A percentile compares a stretch with the other conserved stretches of the same genome.
Conservation (phyloP, 345 rosid species). For the Clausena lansium region DNA sequence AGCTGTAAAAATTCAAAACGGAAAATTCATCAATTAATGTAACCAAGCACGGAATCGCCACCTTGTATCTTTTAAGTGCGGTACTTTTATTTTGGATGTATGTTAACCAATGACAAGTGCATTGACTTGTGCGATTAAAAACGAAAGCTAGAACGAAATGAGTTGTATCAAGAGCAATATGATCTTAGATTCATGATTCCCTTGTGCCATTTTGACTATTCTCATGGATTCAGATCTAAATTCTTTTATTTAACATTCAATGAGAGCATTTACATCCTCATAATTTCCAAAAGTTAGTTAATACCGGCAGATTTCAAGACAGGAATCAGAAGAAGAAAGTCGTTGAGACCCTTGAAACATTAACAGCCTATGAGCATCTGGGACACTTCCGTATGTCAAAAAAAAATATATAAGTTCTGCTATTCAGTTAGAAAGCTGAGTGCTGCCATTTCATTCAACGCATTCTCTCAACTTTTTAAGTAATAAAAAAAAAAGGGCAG, state of each 20-base stretch:
- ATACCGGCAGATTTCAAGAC: slow-evolving; percentile 18
- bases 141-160: background rate
- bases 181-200: background rate
- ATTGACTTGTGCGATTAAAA: background rate
- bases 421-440: no score
- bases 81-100: background rate
- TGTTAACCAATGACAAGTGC: background rate
- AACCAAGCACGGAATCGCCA: background rate
- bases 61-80: background rate
- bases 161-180: background rate
- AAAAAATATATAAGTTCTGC: no score
- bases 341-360: slow-evolving; percentile 7
- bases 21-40: background rate
- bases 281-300: background rate
- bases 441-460: no score
- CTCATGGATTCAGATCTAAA: background rate
- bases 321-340: slow-evolving; percentile 1
- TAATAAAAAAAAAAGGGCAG: no score
- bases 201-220: background rate
- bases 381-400: slow-evolving; percentile 1
- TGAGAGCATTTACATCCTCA: background rate
- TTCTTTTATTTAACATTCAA: background rate
- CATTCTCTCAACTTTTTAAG: no score
- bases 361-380: slow-evolving; percentile 4
- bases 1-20: background rate